Evolutionary conservation across 2,329 filamentous ascomycete species (phyloP).

Genomic region (Aplosporella prunicola): DNA sequence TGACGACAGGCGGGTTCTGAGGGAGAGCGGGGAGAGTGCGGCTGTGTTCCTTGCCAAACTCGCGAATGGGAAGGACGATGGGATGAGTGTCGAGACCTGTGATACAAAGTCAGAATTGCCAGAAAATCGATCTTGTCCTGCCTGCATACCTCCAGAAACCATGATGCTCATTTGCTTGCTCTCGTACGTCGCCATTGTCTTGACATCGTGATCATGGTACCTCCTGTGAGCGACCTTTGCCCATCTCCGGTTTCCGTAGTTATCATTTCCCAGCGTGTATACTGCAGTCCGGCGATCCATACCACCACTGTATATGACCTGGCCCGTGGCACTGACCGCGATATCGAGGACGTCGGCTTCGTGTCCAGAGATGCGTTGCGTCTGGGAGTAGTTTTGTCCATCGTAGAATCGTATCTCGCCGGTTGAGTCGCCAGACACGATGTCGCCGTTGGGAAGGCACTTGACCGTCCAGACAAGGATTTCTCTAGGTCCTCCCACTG

Average conservation of each 20-base stretch:
- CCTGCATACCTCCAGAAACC: constrained; percentile 82
- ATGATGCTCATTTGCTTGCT: constrained; percentile 73
- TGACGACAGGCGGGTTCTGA: constrained; percentile 63
- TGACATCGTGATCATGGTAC: constrained; percentile 91
- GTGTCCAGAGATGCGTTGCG: constrained; percentile 77
- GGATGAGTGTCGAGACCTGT: constrained; percentile 77
- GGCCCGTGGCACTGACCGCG: constrained; percentile 70
- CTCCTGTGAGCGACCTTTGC: constrained; percentile 74
- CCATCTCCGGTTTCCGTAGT: constrained; percentile 47
- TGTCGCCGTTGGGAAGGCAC: constrained; percentile 75
- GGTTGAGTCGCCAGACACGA: constrained; percentile 89
- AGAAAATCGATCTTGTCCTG: constrained; percentile 13
- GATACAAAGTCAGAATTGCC: constrained; percentile 20
- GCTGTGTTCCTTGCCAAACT: constrained; percentile 71
- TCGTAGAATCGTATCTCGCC: constrained; percentile 93
- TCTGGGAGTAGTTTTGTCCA: constrained; percentile 79
- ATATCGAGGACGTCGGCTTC: constrained; percentile 84
- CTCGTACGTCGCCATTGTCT: constrained; percentile 86
- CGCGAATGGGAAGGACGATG: constrained; percentile 68
- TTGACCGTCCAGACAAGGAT: constrained; percentile 91
- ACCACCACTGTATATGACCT: constrained; percentile 76
- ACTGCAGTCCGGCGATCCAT: constrained; percentile 83
- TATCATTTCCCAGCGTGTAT: constrained; percentile 52
- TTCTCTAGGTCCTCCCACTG: constrained; percentile 68
- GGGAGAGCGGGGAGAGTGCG: constrained; percentile 75